Evolutionary conservation across 352 stramenopile species (phyloP), one percentile per base, ranked within the genome.

Genomic region (Globisporangium solare): DNA sequence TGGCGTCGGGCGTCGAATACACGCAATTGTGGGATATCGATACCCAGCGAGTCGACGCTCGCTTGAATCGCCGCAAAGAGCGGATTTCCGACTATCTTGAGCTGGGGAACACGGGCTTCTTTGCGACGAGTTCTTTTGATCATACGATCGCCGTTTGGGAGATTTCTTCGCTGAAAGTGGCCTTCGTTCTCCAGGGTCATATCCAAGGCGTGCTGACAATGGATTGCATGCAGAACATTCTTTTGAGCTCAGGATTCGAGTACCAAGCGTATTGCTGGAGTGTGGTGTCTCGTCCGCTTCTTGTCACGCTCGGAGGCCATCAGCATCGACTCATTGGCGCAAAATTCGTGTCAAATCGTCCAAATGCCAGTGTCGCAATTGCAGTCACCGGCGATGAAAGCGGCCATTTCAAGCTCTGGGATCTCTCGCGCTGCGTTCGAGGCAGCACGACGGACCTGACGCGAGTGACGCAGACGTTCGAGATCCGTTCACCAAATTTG

Each of bases 181-280:
- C 67, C 1, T 89, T 80, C 57, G 66, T 77, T n/a, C 78, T 94
- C 11, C 48, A 69, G 31, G 78, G 79, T 1, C 86, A 95, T 45
- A 51, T 66, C 20, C 79, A 89, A 51, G 84, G 71, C 2, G 73
- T 94, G 13, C 61, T 79, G 20, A 75, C 80, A 17, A 66, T 94
- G 10, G 81, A 88, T 45, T 91, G 76, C 35, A 56, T 61, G 21
- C 63, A 87, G 20, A 67, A 66, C 4, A 43, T 89, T 5, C 51
- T 95, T 8, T 54, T 95, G 10, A 91, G 73, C 56, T 86, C 70
- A 6, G 86, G 84, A 0, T 95, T 94, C 45, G 86, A 95, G 51
- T 79, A 94, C 49, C 74, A 89, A 60, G 80, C 83, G 6, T 89
- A 88, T 24, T 86, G 83, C 56, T 95, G 86, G 86, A 87, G 74